Evolutionary conservation across 1,139 yeast species (phyloP).

Genomic region (Lodderomyces parapsilosis): DNA sequence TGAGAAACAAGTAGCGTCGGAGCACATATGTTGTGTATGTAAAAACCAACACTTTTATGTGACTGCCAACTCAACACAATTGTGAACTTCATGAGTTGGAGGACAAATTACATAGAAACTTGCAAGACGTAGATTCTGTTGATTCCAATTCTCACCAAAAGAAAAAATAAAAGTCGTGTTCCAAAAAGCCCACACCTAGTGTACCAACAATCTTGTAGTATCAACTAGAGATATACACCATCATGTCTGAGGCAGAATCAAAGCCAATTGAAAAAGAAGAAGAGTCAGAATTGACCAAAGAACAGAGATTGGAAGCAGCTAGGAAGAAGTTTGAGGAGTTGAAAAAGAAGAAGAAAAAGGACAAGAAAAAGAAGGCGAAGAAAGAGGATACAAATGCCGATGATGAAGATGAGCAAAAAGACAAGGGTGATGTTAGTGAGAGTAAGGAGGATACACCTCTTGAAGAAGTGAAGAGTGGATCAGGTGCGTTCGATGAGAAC

Average conservation of each 20-base stretch:
- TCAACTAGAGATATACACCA: neutral
- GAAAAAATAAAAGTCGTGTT: neutral
- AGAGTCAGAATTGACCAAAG: slow-evolving; percentile 35
- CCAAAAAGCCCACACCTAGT: neutral
- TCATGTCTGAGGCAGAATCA: slow-evolving; percentile 13
- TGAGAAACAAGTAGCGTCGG: no score
- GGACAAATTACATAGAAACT: no score
- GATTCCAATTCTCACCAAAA: neutral
- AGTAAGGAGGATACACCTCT: slow-evolving; percentile 10
- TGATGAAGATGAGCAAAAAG: slow-evolving; percentile 17
- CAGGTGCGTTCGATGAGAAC: neutral
- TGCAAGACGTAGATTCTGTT: no score
- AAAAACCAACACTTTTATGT: no score
- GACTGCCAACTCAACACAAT: no score
- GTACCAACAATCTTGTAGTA: neutral
- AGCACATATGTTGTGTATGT: no score
- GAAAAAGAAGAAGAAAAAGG: slow-evolving; percentile 58
- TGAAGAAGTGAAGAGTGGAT: slow-evolving; percentile 12
- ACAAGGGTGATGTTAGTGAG: slow-evolving; percentile 11
- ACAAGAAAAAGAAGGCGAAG: slow-evolving; percentile 22
- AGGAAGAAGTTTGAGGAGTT: slow-evolving; percentile 62
- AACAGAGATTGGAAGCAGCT: slow-evolving; percentile 63
- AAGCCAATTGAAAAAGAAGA: slow-evolving; percentile 4
- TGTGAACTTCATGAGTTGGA: no score
- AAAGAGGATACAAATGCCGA: slow-evolving; percentile 15